These are phyloP conservation scores for Phytophthora europaea DNA, from an alignment of 352 stramenopile genomes.

Conservation along the genomic window DNA sequence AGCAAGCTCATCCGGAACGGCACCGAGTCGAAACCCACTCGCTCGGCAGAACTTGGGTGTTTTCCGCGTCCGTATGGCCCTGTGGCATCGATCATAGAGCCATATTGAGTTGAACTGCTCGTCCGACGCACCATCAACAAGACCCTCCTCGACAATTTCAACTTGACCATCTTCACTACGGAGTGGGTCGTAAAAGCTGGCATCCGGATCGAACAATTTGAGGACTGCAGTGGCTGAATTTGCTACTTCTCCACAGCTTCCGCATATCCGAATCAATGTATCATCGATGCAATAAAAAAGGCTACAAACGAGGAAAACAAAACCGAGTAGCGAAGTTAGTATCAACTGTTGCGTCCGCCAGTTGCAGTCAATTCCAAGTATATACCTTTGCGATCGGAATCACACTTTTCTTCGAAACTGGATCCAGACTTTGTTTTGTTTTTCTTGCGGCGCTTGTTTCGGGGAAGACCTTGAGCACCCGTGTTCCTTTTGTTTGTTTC, in stretches of 20 bases:
- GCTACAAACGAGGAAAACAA: background rate
- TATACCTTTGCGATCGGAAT: too few relatives aligned
- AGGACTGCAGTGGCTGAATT: background rate
- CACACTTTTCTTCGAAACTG: too few relatives aligned
- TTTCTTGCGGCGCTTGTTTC: too few relatives aligned
- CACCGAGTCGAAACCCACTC: slow-evolving; percentile 10
- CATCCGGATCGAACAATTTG: slow-evolving; percentile 1
- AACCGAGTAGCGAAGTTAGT: too few relatives aligned
- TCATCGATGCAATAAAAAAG: slow-evolving; percentile 11
- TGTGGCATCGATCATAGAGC: slow-evolving; percentile 10
- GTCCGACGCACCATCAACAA: background rate
- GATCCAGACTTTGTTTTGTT: too few relatives aligned
- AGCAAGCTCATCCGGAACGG: slow-evolving; percentile 5
- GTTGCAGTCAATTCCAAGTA: too few relatives aligned
- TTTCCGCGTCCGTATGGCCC: background rate
- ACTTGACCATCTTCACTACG: background rate
- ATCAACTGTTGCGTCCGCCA: too few relatives aligned
- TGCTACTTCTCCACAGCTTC: slow-evolving; percentile 11
- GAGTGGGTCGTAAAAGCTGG: slow-evolving; percentile 1
- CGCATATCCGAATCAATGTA: slow-evolving; percentile 9
- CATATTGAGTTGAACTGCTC: background rate
- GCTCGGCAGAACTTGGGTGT: slow-evolving; percentile 14
- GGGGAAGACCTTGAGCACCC: too few relatives aligned
- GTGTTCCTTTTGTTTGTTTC: too few relatives aligned
- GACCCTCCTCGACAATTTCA: background rate